These are phyloP conservation scores for Colletotrichum eleusines DNA, from an alignment of 2,329 filamentous ascomycete genomes.

Conservation along the genomic window DNA sequence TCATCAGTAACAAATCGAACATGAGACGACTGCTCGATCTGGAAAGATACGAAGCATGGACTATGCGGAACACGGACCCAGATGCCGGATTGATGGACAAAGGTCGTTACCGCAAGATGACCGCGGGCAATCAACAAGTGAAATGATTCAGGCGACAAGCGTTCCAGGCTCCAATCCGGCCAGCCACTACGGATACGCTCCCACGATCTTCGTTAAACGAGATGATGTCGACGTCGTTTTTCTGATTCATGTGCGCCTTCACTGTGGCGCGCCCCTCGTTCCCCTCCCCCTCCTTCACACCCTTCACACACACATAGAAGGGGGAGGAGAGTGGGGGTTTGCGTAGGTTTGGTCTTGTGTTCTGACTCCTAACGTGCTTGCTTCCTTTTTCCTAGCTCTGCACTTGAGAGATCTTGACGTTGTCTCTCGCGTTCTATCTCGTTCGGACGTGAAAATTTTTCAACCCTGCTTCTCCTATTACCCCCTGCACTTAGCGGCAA, in stretches of 20 bases:
- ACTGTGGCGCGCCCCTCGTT: conserved; percentile 18
- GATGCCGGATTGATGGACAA: background rate
- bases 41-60: conserved; percentile 1
- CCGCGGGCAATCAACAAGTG: background rate
- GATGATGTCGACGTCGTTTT: conserved; percentile 22
- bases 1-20: conserved; percentile 1
- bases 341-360: background rate
- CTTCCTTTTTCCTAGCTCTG: conserved; percentile 12
- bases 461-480: background rate
- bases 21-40: conserved; percentile 16
- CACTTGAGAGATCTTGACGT: conserved; percentile 2
- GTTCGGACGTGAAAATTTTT: conserved; percentile 14
- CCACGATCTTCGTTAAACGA: conserved; percentile 32
- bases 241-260: background rate
- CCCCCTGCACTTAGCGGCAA: background rate
- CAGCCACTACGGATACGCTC: conserved; percentile 17
- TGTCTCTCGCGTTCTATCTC: background rate
- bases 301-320: background rate
- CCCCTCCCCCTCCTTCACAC: conserved; percentile 10
- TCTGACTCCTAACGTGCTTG: background rate
- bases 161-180: background rate
- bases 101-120: background rate
- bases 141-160: conserved; percentile 7
- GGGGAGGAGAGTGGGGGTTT: background rate
- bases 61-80: conserved; percentile 5